Evolutionary conservation across 192 early-diverging fungal genomes (phyloP), one percentile per base, ranked within the genome.

Genomic region (Pecoramyces ruminantium): DNA sequence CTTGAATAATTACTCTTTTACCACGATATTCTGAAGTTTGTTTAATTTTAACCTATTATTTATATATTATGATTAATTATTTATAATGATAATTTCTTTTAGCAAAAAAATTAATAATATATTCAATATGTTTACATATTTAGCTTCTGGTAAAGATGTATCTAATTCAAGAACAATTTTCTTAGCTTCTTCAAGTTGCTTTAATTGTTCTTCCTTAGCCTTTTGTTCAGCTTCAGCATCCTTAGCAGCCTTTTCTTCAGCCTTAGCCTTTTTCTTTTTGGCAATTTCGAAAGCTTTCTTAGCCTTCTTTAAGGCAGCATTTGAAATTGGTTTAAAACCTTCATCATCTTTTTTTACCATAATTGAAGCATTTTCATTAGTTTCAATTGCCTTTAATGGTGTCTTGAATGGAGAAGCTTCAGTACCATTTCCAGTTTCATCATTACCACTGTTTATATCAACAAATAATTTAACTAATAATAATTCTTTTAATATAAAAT

Each of bases 271-370:
- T 89, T 95, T 95, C 85, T 90, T 92, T 80, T 86, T 80, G 27
- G 88, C 83, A 77, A 89, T 86, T 78, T 88, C 92, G 81, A 92
- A 85, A 34, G 87, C 87, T 86, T 93, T 94, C 82, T 92, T 90
- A 13, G 93, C 93, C 86, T 98, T 99, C 89, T 99, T 99, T 79
- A 97, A 83, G 14, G 94, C 96, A 78, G 96, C 90, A 38, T 90
- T 92, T n/a, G 95, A 93, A 83, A 94, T 92, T 34, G 78, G 78
- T 21, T 39, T 38, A 29, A 77, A 81, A 77, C 92, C 91, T n/a
- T 88, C 92, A 28, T 88, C 83, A 51, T 87, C 87, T 86, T 96
- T 96, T 82, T 90, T 88, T 28, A 95, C 87, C 77, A 88, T 84
- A 78, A 96, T 87, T 30, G 83, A 83, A 29, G 84, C 82, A 84